phyloP scores from a whole-genome alignment of 2,329 filamentous ascomycete genomes.

The Hymenoscyphus linearis region DNA sequence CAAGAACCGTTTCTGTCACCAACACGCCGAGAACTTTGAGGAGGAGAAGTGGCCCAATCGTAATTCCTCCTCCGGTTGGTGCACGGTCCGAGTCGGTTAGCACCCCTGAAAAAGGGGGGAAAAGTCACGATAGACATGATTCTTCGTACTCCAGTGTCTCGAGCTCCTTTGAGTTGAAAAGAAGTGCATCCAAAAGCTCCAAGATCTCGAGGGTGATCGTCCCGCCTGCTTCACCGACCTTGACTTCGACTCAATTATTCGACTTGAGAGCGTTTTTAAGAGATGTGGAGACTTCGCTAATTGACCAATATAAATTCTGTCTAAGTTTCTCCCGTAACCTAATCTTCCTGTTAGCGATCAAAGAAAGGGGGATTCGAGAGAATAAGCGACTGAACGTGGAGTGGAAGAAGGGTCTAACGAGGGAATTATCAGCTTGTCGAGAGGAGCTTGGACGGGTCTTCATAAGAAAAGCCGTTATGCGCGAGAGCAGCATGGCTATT shows the following conservation, averaged over 20 bases:
- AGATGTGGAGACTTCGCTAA: neutral
- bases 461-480: neutral
- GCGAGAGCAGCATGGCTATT: neutral
- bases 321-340: constrained; percentile 3
- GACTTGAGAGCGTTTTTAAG: neutral
- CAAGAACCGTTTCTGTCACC: neutral
- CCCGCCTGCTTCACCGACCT: neutral
- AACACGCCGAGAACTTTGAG: neutral
- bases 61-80: neutral
- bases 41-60: neutral
- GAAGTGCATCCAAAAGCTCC: neutral
- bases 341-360: constrained; percentile 5
- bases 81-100: neutral
- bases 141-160: constrained; percentile 3
- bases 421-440: constrained; percentile 2
- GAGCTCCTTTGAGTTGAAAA: neutral
- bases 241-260: neutral
- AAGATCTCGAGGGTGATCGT: neutral
- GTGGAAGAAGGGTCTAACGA: constrained; percentile 1
- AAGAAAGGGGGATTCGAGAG: constrained; percentile 2
- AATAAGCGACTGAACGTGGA: constrained; percentile 2
- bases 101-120: neutral
- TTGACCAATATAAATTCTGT: neutral
- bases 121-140: constrained; percentile 6
- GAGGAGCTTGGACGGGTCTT: constrained; percentile 7